Evolutionary conservation across 441 rosid genomes (phyloP).

Genomic region (Croton laevigatus): DNA sequence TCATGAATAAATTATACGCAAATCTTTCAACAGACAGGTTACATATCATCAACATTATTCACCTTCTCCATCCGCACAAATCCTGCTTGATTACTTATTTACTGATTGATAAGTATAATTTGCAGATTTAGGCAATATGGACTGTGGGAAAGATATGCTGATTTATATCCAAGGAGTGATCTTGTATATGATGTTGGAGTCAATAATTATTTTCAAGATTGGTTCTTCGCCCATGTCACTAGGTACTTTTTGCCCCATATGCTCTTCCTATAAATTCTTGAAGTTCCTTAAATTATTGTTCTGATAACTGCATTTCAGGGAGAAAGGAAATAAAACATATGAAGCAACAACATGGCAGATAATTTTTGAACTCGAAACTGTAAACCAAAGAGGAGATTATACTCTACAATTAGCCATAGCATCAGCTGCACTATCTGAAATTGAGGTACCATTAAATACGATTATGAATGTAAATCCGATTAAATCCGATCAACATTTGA

Average conservation of each 20-base stretch:
- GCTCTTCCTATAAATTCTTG: neutral
- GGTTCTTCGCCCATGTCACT: slow-evolving; percentile 79
- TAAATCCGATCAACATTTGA: neutral
- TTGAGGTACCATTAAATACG: too few relatives aligned
- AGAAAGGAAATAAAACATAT: slow-evolving; percentile 27
- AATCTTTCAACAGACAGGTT: slow-evolving; percentile 28
- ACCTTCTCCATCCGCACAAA: too few relatives aligned
- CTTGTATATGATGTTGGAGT: slow-evolving; percentile 57
- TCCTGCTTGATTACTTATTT: neutral
- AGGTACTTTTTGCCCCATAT: slow-evolving; percentile 40
- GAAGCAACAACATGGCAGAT: slow-evolving; percentile 64
- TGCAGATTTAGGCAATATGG: slow-evolving; percentile 86
- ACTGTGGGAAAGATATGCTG: slow-evolving; percentile 70
- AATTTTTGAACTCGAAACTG: slow-evolving; percentile 37
- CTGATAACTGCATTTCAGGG: slow-evolving; percentile 3
- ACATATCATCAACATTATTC: neutral
- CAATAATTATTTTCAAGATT: slow-evolving; percentile 52
- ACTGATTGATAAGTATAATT: neutral
- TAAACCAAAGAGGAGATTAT: slow-evolving; percentile 35
- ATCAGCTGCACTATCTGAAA: slow-evolving; percentile 46
- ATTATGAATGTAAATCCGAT: too few relatives aligned
- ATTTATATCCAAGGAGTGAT: slow-evolving; percentile 63
- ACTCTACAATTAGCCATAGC: slow-evolving; percentile 73
- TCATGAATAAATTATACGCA: slow-evolving; percentile 29
- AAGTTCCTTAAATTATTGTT: neutral